Percentiles rank a stretch among this genome's conserved stretches.
phyloP scores from a whole-genome alignment of 495 filamentous ascomycete genomes.

The Lindgomyces ingoldianus region DNA sequence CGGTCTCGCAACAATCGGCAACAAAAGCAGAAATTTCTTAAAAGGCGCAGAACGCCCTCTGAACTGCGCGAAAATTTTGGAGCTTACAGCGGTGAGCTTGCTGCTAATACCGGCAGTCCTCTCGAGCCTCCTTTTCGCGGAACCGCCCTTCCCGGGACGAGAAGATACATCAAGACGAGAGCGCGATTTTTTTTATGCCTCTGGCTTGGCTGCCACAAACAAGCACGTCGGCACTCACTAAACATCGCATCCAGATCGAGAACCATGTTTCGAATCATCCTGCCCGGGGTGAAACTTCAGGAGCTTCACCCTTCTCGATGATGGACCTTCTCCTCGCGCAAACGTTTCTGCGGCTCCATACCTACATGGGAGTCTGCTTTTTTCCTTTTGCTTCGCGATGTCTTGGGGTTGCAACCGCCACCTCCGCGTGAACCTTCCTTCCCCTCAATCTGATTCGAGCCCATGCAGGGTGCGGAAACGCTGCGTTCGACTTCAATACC shows the following conservation, averaged over 20 bases:
- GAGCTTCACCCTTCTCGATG: slow-evolving; percentile 16
- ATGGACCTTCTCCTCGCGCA: slow-evolving; percentile 12
- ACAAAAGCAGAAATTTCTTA: slow-evolving; percentile 19
- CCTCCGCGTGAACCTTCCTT: neutral
- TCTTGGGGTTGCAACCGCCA: neutral
- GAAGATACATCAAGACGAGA: slow-evolving; percentile 15
- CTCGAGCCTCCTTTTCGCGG: slow-evolving; percentile 2
- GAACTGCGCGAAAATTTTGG: neutral
- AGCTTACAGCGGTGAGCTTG: slow-evolving; percentile 11
- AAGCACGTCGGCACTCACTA: slow-evolving; percentile 8
- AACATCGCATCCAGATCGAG: slow-evolving; percentile 10
- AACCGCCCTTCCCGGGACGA: slow-evolving; percentile 17
- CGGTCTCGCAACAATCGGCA: neutral
- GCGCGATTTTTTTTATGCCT: slow-evolving; percentile 35
- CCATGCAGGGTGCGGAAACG: neutral
- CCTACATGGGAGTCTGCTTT: neutral
- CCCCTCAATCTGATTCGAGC: neutral
- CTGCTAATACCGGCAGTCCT: slow-evolving; percentile 13
- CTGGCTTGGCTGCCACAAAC: slow-evolving; percentile 22
- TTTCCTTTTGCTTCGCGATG: slow-evolving; percentile 9
- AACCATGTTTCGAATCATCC: slow-evolving; percentile 30
- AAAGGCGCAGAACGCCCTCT: slow-evolving; percentile 21
- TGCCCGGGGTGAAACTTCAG: slow-evolving; percentile 14
- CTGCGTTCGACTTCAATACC: neutral
- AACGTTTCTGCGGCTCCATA: slow-evolving; percentile 22